phyloP scores from a whole-genome alignment of 306 rosid species.

The Rosa lucieae region DNA sequence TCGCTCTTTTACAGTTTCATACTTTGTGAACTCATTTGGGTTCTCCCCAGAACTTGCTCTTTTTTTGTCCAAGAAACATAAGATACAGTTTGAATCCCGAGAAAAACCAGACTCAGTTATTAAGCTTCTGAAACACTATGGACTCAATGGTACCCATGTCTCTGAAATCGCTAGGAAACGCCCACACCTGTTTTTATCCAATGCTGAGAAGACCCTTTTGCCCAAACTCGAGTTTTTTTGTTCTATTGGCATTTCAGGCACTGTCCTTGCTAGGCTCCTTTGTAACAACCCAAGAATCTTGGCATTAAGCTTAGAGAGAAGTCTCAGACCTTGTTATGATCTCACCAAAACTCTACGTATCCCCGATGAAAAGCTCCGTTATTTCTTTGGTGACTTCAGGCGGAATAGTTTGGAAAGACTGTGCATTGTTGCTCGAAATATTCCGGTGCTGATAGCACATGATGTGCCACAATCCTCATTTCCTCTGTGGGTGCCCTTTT shows the following conservation, averaged over 20 bases:
- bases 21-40: slow-evolving; percentile 19
- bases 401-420: neutral
- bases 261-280: neutral
- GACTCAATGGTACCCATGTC: neutral
- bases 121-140: slow-evolving; percentile 6
- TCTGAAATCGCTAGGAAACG: neutral
- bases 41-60: slow-evolving; percentile 8
- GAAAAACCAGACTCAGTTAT: slow-evolving; percentile 6
- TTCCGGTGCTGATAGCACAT: neutral
- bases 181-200: neutral
- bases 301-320: slow-evolving; percentile 10
- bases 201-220: slow-evolving; percentile 13
- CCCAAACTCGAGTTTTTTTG: slow-evolving; percentile 27
- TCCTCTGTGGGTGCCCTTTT: neutral
- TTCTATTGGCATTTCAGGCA: slow-evolving; percentile 19
- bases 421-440: neutral
- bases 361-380: neutral
- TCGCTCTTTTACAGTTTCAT: slow-evolving; percentile 12
- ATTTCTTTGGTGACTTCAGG: neutral
- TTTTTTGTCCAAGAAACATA: neutral
- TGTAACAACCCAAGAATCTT: neutral
- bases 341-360: neutral
- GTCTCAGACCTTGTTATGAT: slow-evolving; percentile 15
- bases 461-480: slow-evolving; percentile 11
- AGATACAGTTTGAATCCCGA: neutral